Evolutionary conservation across 2,329 filamentous ascomycete genomes (phyloP), one percentile per base, ranked within the genome.

Genomic region (Elsinoe australis): DNA sequence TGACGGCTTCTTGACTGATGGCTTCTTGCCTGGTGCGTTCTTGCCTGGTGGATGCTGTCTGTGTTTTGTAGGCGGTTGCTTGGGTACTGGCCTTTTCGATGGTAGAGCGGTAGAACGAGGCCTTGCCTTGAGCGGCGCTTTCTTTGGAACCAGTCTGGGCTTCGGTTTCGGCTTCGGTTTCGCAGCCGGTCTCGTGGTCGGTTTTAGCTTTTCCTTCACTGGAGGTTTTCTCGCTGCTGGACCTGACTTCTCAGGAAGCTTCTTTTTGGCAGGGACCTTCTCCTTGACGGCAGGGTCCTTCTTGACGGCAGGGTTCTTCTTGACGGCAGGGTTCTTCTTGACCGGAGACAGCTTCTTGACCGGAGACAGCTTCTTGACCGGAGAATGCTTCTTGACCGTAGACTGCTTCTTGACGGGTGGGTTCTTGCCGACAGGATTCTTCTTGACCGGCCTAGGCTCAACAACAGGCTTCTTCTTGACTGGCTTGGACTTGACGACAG

Each of bases 391-490:
- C 24, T 44, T 28, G 14, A 18, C 22, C n/a, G 41, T n/a, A 5
- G 41, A 15, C 26, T 19, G 22, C 26, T 45, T 35, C 19, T 17
- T n/a, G 3, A 10, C 5, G 3, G 42, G 42, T 18, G n/a, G n/a
- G n/a, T 44, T 28, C 24, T 44, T 31, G 21, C 8, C 21, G 3
- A 17, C 14, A 44, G 21, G 7, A 6, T 6, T 44, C 39, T 31
- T 44, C 21, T 10, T 24, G n/a, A n/a, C n/a, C n/a, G n/a, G n/a
- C n/a, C n/a, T n/a, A n/a, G n/a, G n/a, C n/a, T n/a, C n/a, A n/a
- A n/a, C n/a, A n/a, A n/a, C 21, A 35, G 42, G 12, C 31, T 22
- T 22, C 32, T 24, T 47, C 44, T 31, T 44, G 15, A 12, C 5
- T 24, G 44, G 15, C 3, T 15, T 9, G 26, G 2, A 4, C 10